Evolutionary conservation across 1,139 yeast genomes (phyloP).

Genomic region (Yamadazyma mexicana): DNA sequence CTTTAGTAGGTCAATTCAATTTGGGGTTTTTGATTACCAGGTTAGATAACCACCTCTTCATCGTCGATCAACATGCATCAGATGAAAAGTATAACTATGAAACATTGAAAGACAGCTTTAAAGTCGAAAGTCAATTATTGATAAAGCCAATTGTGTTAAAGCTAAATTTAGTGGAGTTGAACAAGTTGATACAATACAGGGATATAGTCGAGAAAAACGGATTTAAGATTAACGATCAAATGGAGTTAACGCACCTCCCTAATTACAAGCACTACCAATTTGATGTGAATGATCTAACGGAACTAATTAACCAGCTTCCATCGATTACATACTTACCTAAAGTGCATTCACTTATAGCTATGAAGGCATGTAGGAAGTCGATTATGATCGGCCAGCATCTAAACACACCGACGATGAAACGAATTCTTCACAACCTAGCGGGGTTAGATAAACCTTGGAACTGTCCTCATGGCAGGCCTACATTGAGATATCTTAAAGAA

Average conservation of each 20-base stretch:
- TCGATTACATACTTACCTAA: conserved; percentile 42
- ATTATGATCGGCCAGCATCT: conserved; percentile 90
- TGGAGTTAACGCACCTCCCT: conserved; percentile 57
- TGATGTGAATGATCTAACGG: conserved; percentile 68
- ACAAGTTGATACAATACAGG: conserved; percentile 60
- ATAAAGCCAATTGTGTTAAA: conserved; percentile 66
- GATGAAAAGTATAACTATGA: conserved; percentile 95
- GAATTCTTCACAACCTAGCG: conserved; percentile 67
- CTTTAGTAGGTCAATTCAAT: conserved; percentile 87
- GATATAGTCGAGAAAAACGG: conserved; percentile 71
- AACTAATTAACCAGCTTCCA: conserved; percentile 51
- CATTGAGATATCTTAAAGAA: conserved; percentile 85
- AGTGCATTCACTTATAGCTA: conserved; percentile 80
- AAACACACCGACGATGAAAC: conserved; percentile 56
- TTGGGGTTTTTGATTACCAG: conserved; percentile 83
- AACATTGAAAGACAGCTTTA: conserved; percentile 53
- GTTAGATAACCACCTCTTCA: conserved; percentile 61
- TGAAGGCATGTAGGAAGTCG: conserved; percentile 92
- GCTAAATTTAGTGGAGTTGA: conserved; percentile 75
- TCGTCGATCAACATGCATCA: conserved; percentile 95
- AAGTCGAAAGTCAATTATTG: conserved; percentile 56
- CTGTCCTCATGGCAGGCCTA: conserved; percentile 98
- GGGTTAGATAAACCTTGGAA: conserved; percentile 92
- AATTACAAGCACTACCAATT: conserved; percentile 69
- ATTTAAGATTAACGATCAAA: conserved; percentile 51